Base-by-base conservation (phyloP, 495 filamentous ascomycete species). In the Amphirosellinia nigrospora region DNA sequence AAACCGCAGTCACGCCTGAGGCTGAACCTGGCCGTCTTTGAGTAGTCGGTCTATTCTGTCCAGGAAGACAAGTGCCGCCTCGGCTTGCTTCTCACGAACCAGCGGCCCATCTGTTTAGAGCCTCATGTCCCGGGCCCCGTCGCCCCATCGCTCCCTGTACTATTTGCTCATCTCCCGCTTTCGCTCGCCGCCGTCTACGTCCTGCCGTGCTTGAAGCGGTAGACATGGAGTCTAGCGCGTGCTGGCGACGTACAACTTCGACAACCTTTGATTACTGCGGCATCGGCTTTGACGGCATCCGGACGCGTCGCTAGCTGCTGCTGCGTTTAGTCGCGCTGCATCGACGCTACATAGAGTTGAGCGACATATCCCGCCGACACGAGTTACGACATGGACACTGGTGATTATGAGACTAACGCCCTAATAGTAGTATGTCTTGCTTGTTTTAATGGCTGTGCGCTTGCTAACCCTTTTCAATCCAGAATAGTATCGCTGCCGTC, bases 391-490 rank as follows among this genome's bases (percentile, higher is more conserved):
- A 86, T 86, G 84, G 84, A 86, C 76, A 79, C 82, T 76, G 83
- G 82, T 53, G 83, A 85, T 76, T 86, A 85, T 79, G 84, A 84
- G 65, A 86, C 84, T 73, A 86, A 86, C 77, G 80, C 81, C 46
- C 71, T 86, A 68, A 72, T 85, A 74, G 84, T 85, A 77, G 84
- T 86, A 68, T 70, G 82, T 71, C 36, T 15, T 30, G 38, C 21
- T n/a, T 38, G 9, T 21, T 68, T 16, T 50, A 52, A 3, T 26
- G 53, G 13, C 41, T 61, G 70, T 71, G 78, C 55, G 78, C 75
- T 56, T 50, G n/a, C 70, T 67, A 48, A 53, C 50, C 56, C n/a
- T 26, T 38, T 55, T 13, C 38, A 50, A 43, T 38, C 0, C 64
- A 86, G 84, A 84, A 82, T 77, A 85, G 83, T 73, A 79, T 85